These are phyloP conservation scores for Raphanus raphanistrum DNA, from an alignment of 345 rosid genomes.

Conservation along the genomic window DNA sequence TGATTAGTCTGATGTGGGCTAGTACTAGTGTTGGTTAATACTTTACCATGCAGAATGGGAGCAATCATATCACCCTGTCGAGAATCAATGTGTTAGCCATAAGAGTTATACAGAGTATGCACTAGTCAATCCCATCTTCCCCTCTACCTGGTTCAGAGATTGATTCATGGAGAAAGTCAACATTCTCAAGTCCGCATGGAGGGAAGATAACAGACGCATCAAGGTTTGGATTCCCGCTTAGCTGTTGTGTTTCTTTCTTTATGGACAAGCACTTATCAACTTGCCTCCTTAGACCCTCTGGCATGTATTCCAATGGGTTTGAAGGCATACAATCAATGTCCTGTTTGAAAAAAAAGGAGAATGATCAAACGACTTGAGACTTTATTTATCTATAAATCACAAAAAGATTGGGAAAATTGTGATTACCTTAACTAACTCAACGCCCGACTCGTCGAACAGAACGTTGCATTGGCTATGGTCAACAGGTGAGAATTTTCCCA, in stretches of 20 bases:
- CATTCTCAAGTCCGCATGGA: conserved; percentile 52
- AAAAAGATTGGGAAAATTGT: conserved; percentile 3
- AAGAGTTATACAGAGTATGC: conserved; percentile 10
- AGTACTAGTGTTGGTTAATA: conserved; percentile 38
- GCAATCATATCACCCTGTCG: conserved; percentile 49
- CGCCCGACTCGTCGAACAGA: conserved; percentile 84
- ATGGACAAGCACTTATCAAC: conserved; percentile 44
- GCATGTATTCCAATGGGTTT: conserved; percentile 83
- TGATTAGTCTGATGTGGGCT: conserved; percentile 44
- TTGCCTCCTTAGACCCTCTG: conserved; percentile 75
- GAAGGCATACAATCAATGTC: conserved; percentile 98
- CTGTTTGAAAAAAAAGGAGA: conserved; percentile 43
- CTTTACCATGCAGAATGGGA: conserved; percentile 44
- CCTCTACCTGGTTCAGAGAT: conserved; percentile 41
- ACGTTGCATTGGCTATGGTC: conserved; percentile 78
- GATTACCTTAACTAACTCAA: conserved; percentile 84
- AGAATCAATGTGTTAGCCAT: conserved; percentile 12
- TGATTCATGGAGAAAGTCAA: conserved; percentile 43
- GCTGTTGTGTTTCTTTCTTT: conserved; percentile 54
- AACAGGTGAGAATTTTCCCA: conserved; percentile 88
- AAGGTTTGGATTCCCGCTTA: conserved; percentile 49
- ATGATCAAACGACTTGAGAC: conserved; percentile 2
- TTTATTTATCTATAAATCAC: conserved; percentile 20
- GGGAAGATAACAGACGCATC: conserved; percentile 48
- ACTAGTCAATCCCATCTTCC: conserved; percentile 6